These are phyloP conservation scores for Panus rudis DNA, from an alignment of 768 basidiomycete species.

Conservation along the genomic window DNA sequence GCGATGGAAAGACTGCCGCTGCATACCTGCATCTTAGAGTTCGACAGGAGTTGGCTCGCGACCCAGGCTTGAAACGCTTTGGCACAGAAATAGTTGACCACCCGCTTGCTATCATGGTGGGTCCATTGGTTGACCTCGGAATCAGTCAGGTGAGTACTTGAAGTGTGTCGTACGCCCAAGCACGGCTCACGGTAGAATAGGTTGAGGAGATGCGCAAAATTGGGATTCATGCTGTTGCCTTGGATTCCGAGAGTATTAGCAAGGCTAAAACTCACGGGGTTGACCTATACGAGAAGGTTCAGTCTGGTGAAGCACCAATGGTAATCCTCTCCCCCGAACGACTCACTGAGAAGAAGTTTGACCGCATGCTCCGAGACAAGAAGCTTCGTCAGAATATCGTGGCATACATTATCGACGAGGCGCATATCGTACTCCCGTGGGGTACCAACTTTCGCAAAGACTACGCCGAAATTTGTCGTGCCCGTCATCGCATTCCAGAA, in stretches of 20 bases:
- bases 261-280: neutral
- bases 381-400: neutral
- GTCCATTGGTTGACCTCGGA: slow-evolving; percentile 8
- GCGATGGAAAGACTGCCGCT: slow-evolving; percentile 5
- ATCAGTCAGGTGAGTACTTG: slow-evolving; percentile 8
- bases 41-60: too few species aligned
- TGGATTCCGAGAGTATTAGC: slow-evolving; percentile 1
- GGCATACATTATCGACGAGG: slow-evolving; percentile 3
- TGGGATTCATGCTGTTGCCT: neutral
- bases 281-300: neutral
- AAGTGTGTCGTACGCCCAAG: too few species aligned
- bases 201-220: slow-evolving; percentile 2
- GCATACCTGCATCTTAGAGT: neutral
- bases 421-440: slow-evolving; percentile 2
- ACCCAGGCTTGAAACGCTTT: too few species aligned
- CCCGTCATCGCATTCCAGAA: neutral
- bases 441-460: slow-evolving; percentile 2
- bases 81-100: too few species aligned
- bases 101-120: slow-evolving; percentile 4
- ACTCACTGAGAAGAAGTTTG: too few species aligned
- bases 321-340: slow-evolving; percentile 4
- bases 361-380: slow-evolving; percentile 2
- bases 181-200: too few species aligned
- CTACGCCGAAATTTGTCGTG: neutral
- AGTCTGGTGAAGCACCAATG: neutral